Evolutionary conservation across 208 protist species (phyloP).

Genomic region (Leishmania mexicana): DNA sequence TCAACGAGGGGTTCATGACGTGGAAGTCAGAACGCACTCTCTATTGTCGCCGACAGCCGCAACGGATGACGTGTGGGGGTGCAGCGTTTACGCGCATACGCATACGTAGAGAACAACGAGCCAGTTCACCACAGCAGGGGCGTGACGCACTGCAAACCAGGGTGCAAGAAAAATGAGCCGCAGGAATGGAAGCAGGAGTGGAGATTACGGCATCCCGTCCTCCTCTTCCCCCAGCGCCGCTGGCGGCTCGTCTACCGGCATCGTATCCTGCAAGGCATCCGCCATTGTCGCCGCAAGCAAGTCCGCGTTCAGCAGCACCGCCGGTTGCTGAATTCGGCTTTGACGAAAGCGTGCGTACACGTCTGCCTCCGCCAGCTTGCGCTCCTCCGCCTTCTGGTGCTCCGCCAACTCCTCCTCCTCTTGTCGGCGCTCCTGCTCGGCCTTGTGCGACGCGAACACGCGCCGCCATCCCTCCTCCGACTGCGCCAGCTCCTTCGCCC

Average conservation of each 20-base stretch:
- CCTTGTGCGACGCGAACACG: conserved; percentile 42
- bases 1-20: background rate
- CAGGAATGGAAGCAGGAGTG: background rate
- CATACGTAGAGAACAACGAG: background rate
- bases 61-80: background rate
- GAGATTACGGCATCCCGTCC: background rate
- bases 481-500: conserved; percentile 39
- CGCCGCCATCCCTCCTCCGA: conserved; percentile 50
- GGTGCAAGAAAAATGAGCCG: background rate
- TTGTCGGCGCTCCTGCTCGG: conserved; percentile 40
- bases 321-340: conserved; percentile 25
- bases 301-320: conserved; percentile 24
- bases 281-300: conserved; percentile 24
- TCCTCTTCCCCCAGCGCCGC: conserved; percentile 6
- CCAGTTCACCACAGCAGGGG: background rate
- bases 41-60: background rate
- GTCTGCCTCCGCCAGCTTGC: conserved; percentile 31
- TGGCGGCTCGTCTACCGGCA: background rate
- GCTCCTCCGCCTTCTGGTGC: conserved; percentile 44
- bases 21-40: background rate
- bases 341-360: conserved; percentile 48
- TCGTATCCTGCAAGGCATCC: conserved; percentile 15
- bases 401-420: conserved; percentile 38
- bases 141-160: background rate
- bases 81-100: background rate